Percentiles rank a stretch among this genome's conserved stretches.
These are phyloP conservation scores for Xenoacremonium recifei DNA, from an alignment of 2,329 filamentous ascomycete genomes.

Conservation along the genomic window DNA sequence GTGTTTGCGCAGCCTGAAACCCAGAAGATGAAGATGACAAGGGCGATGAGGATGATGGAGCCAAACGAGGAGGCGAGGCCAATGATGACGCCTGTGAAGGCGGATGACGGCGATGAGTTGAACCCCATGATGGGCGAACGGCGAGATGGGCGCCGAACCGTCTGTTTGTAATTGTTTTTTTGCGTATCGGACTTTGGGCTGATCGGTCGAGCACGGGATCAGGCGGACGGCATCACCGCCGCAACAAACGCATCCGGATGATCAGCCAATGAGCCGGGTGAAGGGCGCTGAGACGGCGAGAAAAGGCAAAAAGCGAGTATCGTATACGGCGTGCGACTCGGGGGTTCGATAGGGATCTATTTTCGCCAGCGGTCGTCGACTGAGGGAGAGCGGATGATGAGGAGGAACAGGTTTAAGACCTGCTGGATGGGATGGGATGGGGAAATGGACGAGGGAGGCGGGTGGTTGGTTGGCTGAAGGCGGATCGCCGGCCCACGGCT, in stretches of 20 bases:
- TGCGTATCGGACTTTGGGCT: slow-evolving; percentile 16
- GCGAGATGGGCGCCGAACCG: neutral
- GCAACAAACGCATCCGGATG: slow-evolving; percentile 23
- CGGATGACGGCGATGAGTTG: slow-evolving; percentile 38
- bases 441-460: slow-evolving; percentile 1
- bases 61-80: slow-evolving; percentile 93
- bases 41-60: slow-evolving; percentile 78
- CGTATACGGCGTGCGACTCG: too few relatives aligned
- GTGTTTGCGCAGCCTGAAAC: slow-evolving; percentile 68
- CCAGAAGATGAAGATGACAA: slow-evolving; percentile 90
- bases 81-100: slow-evolving; percentile 80
- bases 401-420: slow-evolving; percentile 9
- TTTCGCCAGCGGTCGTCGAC: too few relatives aligned
- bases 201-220: slow-evolving; percentile 18
- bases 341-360: too few relatives aligned
- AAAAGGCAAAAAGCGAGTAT: too few relatives aligned
- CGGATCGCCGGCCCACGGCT: neutral
- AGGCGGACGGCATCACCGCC: slow-evolving; percentile 29
- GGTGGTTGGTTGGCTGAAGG: neutral
- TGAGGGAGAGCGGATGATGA: slow-evolving; percentile 4
- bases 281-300: slow-evolving; percentile 6
- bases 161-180: slow-evolving; percentile 11
- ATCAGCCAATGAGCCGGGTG: slow-evolving; percentile 24
- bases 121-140: slow-evolving; percentile 28
- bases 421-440: slow-evolving; percentile 18